Evolutionary conservation across 2,329 filamentous ascomycete genomes (phyloP).

Genomic region (Simplicillium aogashimaense): DNA sequence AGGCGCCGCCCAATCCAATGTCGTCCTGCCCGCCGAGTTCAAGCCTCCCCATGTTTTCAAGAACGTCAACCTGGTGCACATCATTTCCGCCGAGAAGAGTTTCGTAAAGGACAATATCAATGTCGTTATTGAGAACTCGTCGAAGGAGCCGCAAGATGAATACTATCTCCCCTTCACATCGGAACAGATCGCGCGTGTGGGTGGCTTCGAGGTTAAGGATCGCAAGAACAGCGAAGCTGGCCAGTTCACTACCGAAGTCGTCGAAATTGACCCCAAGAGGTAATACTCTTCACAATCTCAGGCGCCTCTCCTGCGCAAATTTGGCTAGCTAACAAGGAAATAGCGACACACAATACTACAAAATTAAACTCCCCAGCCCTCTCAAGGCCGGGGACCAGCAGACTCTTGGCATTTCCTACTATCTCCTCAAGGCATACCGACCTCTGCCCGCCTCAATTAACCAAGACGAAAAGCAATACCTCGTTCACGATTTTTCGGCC

Average conservation of each 20-base stretch:
- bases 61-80: constrained; percentile 84
- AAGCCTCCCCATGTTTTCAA: constrained; percentile 85
- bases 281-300: constrained; percentile 18
- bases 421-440: constrained; percentile 64
- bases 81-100: constrained; percentile 86
- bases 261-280: constrained; percentile 54
- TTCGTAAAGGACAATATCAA: constrained; percentile 88
- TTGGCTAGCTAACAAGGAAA: constrained; percentile 10
- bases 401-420: constrained; percentile 81
- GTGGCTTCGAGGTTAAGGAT: constrained; percentile 84
- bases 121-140: constrained; percentile 85
- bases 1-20: constrained; percentile 37
- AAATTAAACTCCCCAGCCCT: constrained; percentile 66
- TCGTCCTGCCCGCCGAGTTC: constrained; percentile 56
- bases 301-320: not conserved
- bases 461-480: constrained; percentile 82
- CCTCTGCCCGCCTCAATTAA: constrained; percentile 74
- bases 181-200: constrained; percentile 64
- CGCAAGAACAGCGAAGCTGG: constrained; percentile 66
- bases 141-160: constrained; percentile 67
- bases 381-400: constrained; percentile 69
- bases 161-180: constrained; percentile 86
- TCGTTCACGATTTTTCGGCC: constrained; percentile 76
- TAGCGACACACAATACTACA: constrained; percentile 73
- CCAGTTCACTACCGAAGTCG: constrained; percentile 59